A percentile compares a stretch with the other conserved stretches of the same genome.
These are phyloP conservation scores for Tetrapisispora iriomotensis DNA, from an alignment of 805 yeast genomes.

Conservation along the genomic window DNA sequence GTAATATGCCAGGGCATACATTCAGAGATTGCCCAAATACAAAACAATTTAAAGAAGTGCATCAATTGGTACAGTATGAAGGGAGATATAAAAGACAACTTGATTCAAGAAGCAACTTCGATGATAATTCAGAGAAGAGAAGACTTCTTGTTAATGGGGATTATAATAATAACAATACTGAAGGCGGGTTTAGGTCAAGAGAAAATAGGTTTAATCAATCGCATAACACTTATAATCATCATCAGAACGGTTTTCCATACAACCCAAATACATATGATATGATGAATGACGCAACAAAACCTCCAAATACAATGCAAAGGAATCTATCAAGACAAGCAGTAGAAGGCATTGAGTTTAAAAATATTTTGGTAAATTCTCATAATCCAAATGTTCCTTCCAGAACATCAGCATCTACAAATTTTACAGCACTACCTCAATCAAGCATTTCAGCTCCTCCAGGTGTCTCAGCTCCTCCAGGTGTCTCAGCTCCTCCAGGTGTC, in stretches of 20 bases:
- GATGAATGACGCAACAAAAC: too few species aligned
- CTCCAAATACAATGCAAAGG: too few species aligned
- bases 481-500: conserved; percentile 1
- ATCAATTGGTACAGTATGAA: background rate
- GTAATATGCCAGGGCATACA: conserved; percentile 80
- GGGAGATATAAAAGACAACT: background rate
- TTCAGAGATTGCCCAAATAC: conserved; percentile 68
- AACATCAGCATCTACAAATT: too few species aligned
- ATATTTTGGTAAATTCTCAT: too few species aligned
- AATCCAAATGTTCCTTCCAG: too few species aligned
- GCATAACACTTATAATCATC: background rate
- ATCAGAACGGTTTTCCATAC: background rate
- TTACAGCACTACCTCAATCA: too few species aligned
- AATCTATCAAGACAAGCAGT: too few species aligned
- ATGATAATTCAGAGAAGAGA: background rate
- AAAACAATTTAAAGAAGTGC: background rate
- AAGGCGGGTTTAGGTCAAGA: background rate
- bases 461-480: conserved; percentile 1
- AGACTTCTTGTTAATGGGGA: too few species aligned
- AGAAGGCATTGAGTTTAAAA: too few species aligned
- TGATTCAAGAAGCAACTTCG: background rate
- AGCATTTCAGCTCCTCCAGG: background rate
- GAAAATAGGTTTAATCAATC: background rate
- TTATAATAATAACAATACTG: background rate
- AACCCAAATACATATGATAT: background rate